phyloP scores from a whole-genome alignment of 2,329 filamentous ascomycete species.

The Pyricularia sp. region DNA sequence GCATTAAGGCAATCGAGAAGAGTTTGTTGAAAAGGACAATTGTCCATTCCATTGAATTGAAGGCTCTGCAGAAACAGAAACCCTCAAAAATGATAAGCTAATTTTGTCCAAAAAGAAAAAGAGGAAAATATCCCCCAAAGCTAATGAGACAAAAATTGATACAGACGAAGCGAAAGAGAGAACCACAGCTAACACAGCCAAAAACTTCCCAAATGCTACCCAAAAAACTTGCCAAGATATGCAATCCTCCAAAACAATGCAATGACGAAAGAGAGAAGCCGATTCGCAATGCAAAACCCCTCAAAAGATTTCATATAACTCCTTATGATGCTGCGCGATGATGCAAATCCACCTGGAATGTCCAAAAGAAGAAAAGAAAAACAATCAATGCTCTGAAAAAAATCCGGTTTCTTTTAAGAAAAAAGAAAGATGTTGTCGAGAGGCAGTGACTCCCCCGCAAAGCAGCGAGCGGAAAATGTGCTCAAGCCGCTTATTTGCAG shows the following conservation, averaged over 20 bases:
- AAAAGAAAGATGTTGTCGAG: too few relatives aligned
- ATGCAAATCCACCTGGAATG: neutral
- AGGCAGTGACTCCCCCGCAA: neutral
- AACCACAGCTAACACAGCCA: neutral
- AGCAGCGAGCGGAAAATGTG: too few relatives aligned
- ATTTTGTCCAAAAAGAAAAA: neutral
- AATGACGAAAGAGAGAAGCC: neutral
- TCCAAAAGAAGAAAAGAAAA: neutral
- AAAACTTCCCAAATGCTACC: neutral
- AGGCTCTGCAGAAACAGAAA: neutral
- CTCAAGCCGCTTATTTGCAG: neutral
- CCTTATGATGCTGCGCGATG: neutral
- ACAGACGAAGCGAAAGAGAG: neutral
- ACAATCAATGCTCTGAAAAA: neutral
- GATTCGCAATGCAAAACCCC: neutral
- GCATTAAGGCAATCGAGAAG: neutral
- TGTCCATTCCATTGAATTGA: neutral
- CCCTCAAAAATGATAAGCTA: neutral
- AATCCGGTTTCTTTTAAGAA: neutral
- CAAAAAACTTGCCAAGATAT: neutral
- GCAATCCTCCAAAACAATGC: neutral
- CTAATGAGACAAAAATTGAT: neutral
- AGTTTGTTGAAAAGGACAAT: neutral
- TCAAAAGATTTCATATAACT: neutral
- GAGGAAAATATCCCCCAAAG: neutral